These are phyloP conservation scores for Mycena olivaceomarginata DNA, from an alignment of 768 basidiomycete species.

Conservation along the genomic window DNA sequence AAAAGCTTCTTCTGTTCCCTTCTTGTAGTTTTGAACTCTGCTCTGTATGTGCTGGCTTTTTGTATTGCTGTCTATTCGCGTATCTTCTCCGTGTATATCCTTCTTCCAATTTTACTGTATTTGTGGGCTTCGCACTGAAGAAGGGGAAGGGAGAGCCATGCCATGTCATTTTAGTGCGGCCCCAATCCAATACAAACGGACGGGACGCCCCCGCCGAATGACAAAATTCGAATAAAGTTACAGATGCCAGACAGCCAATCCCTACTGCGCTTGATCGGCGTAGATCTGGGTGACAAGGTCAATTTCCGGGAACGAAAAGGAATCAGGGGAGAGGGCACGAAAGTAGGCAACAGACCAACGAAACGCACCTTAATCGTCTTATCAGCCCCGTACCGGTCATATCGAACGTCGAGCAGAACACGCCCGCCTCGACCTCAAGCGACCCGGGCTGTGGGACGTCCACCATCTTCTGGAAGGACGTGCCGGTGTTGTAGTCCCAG, in stretches of 20 bases:
- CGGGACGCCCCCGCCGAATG: no score
- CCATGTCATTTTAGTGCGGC: neutral
- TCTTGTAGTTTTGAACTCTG: neutral
- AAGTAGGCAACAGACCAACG: neutral
- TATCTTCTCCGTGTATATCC: constrained; percentile 18
- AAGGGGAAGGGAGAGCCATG: neutral
- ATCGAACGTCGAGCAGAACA: constrained; percentile 98
- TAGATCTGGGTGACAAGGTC: constrained; percentile 65
- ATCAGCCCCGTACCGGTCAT: constrained; percentile 93
- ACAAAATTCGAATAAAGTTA: no score
- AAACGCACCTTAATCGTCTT: constrained; percentile 95
- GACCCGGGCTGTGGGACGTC: constrained; percentile 98
- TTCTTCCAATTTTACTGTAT: neutral
- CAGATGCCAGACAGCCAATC: neutral
- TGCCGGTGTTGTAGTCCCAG: constrained; percentile 96
- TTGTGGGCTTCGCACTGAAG: neutral
- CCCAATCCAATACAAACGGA: neutral
- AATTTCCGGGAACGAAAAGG: no score
- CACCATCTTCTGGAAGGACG: constrained; percentile 92
- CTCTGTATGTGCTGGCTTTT: neutral
- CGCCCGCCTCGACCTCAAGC: constrained; percentile 96
- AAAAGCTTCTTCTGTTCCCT: constrained; percentile 36
- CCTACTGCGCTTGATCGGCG: constrained; percentile 63
- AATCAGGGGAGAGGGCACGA: no score
- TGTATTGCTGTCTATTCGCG: constrained; percentile 6